These are phyloP conservation scores for Pyrus communis DNA, from an alignment of 306 rosid genomes.

Conservation along the genomic window DNA sequence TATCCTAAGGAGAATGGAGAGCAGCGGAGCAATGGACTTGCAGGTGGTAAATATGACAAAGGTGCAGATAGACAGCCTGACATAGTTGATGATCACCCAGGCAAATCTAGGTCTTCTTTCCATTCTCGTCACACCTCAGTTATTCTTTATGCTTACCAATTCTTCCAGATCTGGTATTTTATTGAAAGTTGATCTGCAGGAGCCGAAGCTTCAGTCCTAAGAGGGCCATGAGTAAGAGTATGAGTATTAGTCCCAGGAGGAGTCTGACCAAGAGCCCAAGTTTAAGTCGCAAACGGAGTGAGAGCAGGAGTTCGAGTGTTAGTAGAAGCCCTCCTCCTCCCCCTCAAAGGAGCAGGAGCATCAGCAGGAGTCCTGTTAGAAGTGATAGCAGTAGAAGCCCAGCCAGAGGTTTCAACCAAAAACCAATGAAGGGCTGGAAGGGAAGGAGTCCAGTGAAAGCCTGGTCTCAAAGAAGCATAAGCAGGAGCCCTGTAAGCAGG, in stretches of 20 bases:
- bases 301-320: constrained; percentile 44
- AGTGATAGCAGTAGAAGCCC: constrained; percentile 42
- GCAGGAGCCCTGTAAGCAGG: constrained; percentile 52
- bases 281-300: constrained; percentile 37
- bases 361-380: constrained; percentile 61
- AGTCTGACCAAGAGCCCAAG: constrained; percentile 57
- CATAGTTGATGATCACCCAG: constrained; percentile 68
- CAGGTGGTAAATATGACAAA: constrained; percentile 47
- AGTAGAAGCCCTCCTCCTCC: constrained; percentile 38
- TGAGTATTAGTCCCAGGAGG: constrained; percentile 84
- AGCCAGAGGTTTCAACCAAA: constrained; percentile 34
- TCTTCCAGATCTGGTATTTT: constrained; percentile 59
- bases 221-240: constrained; percentile 77
- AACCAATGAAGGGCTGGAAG: constrained; percentile 38
- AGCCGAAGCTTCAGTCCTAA: constrained; percentile 85
- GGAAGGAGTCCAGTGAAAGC: constrained; percentile 51
- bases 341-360: constrained; percentile 38
- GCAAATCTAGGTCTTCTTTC: constrained; percentile 84
- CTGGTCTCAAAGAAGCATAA: constrained; percentile 28
- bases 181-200: constrained; percentile 86
- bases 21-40: constrained; percentile 52
- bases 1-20: constrained; percentile 68
- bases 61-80: constrained; percentile 72
- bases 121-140: constrained; percentile 57
- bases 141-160: constrained; percentile 58